Evolutionary conservation across 1,284 basidiomycete species (phyloP).

Genomic region (Inonotus hispidus): DNA sequence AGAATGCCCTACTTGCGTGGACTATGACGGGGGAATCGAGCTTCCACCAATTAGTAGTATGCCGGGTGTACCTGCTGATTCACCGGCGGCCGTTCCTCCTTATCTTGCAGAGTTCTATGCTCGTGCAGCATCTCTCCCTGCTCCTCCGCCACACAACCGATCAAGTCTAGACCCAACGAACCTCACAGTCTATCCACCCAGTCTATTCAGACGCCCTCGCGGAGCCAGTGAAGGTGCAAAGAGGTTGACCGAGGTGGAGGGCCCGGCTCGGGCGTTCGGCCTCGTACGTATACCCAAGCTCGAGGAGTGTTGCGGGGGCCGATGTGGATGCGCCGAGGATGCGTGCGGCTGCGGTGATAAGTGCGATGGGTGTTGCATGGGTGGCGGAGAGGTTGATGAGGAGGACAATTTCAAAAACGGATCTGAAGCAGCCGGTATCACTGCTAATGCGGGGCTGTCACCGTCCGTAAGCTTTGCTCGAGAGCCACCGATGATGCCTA

Average conservation of each 20-base stretch:
- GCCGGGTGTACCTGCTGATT: slow-evolving; percentile 19
- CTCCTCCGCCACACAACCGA: slow-evolving; percentile 45
- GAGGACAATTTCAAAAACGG: not conserved
- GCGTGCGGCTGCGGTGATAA: slow-evolving; percentile 45
- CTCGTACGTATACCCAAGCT: slow-evolving; percentile 56
- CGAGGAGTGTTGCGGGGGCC: slow-evolving; percentile 53
- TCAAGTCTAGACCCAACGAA: slow-evolving; percentile 44
- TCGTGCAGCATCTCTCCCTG: slow-evolving; percentile 49
- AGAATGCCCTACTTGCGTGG: slow-evolving; percentile 62
- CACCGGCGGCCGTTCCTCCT: not conserved
- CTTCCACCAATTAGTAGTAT: slow-evolving; percentile 29
- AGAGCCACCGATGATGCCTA: not conserved
- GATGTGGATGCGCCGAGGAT: slow-evolving; percentile 37
- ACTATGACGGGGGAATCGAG: slow-evolving; percentile 40
- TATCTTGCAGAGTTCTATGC: slow-evolving; percentile 60
- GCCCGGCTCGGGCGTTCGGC: slow-evolving; percentile 36
- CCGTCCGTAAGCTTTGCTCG: slow-evolving; percentile 13
- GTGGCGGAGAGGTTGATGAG: slow-evolving; percentile 20
- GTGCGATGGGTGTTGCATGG: slow-evolving; percentile 46
- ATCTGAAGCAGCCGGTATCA: not conserved
- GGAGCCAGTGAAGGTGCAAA: not conserved
- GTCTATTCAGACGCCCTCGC: slow-evolving; percentile 27
- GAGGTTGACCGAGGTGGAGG: not conserved
- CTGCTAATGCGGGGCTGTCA: not conserved
- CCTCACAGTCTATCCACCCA: slow-evolving; percentile 39